A percentile compares a stretch with the other conserved stretches of the same genome.
These are phyloP conservation scores for Penicillium pulvis DNA, from an alignment of 495 filamentous ascomycete genomes.

Conservation along the genomic window DNA sequence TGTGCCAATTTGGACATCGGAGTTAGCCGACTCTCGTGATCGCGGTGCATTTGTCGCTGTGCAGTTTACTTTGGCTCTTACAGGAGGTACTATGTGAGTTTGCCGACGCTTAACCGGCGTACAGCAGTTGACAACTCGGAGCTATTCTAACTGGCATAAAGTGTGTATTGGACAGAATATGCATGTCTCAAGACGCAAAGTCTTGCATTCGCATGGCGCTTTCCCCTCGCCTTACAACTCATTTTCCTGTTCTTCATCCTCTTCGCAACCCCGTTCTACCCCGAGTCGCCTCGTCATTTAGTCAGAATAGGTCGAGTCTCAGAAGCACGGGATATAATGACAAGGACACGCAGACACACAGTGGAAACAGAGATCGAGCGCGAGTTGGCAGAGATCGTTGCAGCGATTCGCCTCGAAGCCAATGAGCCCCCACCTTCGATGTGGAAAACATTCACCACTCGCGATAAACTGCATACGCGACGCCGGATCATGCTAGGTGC, in stretches of 20 bases:
- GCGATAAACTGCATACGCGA: conserved; percentile 31
- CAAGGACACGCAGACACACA: conserved; percentile 28
- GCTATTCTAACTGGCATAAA: conserved; percentile 6
- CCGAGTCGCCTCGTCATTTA: conserved; percentile 57
- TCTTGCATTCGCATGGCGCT: conserved; percentile 34
- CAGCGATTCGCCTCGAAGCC: conserved; percentile 26
- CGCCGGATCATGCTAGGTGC: conserved; percentile 48
- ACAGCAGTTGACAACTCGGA: not conserved
- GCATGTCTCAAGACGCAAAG: conserved; percentile 39
- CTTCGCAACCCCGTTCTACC: conserved; percentile 41
- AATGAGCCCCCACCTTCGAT: conserved; percentile 20
- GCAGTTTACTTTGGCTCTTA: conserved; percentile 24
- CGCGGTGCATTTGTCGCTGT: conserved; percentile 28
- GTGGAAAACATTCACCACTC: conserved; percentile 20
- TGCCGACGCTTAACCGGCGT: conserved; percentile 30
- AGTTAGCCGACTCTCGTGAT: conserved; percentile 29
- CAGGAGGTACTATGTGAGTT: conserved; percentile 37
- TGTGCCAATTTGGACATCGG: conserved; percentile 45
- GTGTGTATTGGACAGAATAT: conserved; percentile 59
- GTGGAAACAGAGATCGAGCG: conserved; percentile 21
- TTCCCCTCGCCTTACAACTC: conserved; percentile 39
- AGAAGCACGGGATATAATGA: conserved; percentile 36
- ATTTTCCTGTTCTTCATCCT: conserved; percentile 28
- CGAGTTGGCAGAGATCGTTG: conserved; percentile 30
- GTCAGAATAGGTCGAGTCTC: conserved; percentile 50